Conservation (phyloP, 148 eudicot species). For the Arbutus unedo region DNA sequence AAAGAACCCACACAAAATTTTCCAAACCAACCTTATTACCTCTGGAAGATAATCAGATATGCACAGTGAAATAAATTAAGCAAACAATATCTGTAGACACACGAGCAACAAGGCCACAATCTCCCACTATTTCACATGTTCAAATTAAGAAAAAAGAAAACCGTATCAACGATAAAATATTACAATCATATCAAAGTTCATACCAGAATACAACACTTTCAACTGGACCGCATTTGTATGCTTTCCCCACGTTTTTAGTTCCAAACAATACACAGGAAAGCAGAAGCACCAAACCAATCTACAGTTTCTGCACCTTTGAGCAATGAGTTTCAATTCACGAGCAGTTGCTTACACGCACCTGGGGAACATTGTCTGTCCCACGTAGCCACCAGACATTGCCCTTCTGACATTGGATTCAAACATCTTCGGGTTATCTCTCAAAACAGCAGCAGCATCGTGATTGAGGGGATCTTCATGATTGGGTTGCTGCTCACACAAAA, state of each 20-base stretch:
- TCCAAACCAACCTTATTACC: neutral
- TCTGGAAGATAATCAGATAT: neutral
- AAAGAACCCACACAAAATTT: too few species aligned
- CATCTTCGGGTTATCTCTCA: conserved; percentile 81
- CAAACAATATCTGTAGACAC: neutral
- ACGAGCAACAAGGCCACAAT: neutral
- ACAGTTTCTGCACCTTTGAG: neutral
- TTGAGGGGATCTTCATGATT: conserved; percentile 94
- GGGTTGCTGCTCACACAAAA: conserved; percentile 59
- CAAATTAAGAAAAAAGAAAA: neutral
- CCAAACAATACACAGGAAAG: conserved; percentile 7
- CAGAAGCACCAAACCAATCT: neutral
- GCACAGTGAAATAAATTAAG: neutral
- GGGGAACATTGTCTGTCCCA: conserved; percentile 68
- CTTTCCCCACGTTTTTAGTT: neutral
- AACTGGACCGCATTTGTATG: neutral
- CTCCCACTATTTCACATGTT: conserved; percentile 1
- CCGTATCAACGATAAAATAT: neutral
- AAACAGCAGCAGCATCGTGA: conserved; percentile 84
- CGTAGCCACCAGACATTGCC: conserved; percentile 87
- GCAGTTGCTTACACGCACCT: conserved; percentile 43
- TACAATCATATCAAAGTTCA: neutral
- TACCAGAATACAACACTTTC: neutral
- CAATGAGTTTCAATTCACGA: neutral
- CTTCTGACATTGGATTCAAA: conserved; percentile 75